Evolutionary conservation across 106 monocot genomes (phyloP).

Genomic region (Apostasia ramifera): DNA sequence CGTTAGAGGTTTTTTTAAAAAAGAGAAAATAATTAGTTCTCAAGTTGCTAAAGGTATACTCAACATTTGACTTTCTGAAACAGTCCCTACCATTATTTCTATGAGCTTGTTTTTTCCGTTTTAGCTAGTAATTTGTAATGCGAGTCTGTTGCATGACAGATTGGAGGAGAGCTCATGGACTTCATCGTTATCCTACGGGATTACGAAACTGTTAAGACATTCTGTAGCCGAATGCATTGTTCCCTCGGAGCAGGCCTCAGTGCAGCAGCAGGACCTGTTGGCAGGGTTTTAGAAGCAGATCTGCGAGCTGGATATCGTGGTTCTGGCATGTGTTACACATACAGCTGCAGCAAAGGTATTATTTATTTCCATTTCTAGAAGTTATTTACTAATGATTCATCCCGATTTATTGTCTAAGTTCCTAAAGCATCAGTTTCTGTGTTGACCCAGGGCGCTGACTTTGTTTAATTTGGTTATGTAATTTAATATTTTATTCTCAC

Average conservation of each 20-base stretch:
- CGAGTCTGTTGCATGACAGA: constrained; percentile 16
- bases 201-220: constrained; percentile 60
- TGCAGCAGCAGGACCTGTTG: constrained; percentile 81
- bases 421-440: too few species aligned
- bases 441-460: too few species aligned
- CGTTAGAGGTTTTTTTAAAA: too few species aligned
- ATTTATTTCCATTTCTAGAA: not conserved
- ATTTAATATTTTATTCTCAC: too few species aligned
- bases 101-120: not conserved
- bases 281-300: constrained; percentile 86
- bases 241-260: constrained; percentile 78
- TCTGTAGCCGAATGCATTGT: constrained; percentile 65
- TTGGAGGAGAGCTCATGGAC: constrained; percentile 79
- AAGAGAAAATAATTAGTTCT: too few species aligned
- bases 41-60: too few species aligned
- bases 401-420: too few species aligned
- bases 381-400: too few species aligned
- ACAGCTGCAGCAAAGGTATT: constrained; percentile 90
- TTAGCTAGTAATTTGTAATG: not conserved
- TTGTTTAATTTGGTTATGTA: too few species aligned
- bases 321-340: constrained; percentile 75
- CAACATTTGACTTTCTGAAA: too few species aligned
- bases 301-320: constrained; percentile 66
- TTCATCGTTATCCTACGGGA: constrained; percentile 81
- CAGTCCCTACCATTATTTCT: too few species aligned